Conservation (phyloP, 441 rosid species). For the Jatropha podagrica region DNA sequence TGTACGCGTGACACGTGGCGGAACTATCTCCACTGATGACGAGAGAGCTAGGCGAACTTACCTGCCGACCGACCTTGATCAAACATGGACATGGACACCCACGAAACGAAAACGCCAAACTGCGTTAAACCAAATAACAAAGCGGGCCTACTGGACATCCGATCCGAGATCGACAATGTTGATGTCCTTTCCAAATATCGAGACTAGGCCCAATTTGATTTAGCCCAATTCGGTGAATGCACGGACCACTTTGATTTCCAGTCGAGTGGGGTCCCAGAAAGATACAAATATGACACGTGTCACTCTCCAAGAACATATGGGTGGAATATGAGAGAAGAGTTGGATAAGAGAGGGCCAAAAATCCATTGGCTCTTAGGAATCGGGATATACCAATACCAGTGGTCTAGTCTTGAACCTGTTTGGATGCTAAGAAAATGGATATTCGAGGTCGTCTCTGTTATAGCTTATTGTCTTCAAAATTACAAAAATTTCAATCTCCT, state of each 20-base stretch:
- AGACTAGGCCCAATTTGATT: no score
- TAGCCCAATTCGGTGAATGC: no score
- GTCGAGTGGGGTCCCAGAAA: not conserved
- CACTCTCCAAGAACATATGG: conserved; percentile 10
- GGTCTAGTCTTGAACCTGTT: not conserved
- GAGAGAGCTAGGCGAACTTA: not conserved
- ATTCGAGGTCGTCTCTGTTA: conserved; percentile 36
- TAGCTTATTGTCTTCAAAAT: conserved; percentile 24
- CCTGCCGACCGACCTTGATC: not conserved
- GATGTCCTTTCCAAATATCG: no score
- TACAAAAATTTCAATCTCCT: conserved; percentile 24
- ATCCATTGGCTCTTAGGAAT: not conserved
- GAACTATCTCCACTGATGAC: not conserved
- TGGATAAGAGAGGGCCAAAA: conserved; percentile 21
- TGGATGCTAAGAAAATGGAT: conserved; percentile 44
- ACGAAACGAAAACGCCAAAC: no score
- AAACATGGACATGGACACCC: not conserved
- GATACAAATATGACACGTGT: not conserved
- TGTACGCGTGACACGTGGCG: conserved; percentile 19
- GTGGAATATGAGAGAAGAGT: conserved; percentile 15
- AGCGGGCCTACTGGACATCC: no score
- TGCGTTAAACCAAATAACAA: not conserved
- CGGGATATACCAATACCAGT: no score
- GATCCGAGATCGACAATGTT: no score
- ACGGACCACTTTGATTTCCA: not conserved